Base-by-base conservation (phyloP, 495 filamentous ascomycete genomes). In the Talaromyces wortmannii region DNA sequence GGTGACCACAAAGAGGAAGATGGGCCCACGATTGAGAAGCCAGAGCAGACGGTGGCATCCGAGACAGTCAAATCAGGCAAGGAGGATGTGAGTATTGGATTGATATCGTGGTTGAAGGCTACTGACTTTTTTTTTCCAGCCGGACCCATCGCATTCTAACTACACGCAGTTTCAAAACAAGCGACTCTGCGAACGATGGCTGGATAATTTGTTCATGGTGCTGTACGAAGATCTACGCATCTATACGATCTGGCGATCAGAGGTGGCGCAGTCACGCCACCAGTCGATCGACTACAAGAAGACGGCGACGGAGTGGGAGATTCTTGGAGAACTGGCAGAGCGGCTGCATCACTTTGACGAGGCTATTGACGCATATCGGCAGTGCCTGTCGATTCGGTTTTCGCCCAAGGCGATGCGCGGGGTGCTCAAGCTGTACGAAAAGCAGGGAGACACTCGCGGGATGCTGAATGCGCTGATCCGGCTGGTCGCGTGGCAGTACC, bases 171-270 rank as follows among this genome's bases (percentile, higher is more conserved):
- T 98, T 65, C 91, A 90, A 57, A 94, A 97, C 71, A 98, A 98
- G 74, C 87, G 94, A 1, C 83, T 98, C 5, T 98, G 94, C 63
- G 94, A 98, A 66, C 83, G 94, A 58, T 98, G 94, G 94, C 82
- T 98, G 3, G 94, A 98, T 70, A 97, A 95, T 60, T 82, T 98
- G 32, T 97, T 98, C 76, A 98, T 98, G 94, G 92, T 97, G 0
- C 81, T 97, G 1, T 98, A 97, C 65, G 94, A 98, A 68, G 94
- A 98, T 63, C 82, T 98, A 8, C 89, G 94, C 31, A 91, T 98
- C 54, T 98, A 97, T 73, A 97, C 94, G 42, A 97, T 98, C 66
- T 98, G 94, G 94, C 86, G 94, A 42, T 96, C 94, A 3, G 95
- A 97, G 70, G 89, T 97, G 83, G 88, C 90, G 5, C 92, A 96